Conservation (phyloP, 768 basidiomycete genomes). For the Lactifluus pinguis region DNA sequence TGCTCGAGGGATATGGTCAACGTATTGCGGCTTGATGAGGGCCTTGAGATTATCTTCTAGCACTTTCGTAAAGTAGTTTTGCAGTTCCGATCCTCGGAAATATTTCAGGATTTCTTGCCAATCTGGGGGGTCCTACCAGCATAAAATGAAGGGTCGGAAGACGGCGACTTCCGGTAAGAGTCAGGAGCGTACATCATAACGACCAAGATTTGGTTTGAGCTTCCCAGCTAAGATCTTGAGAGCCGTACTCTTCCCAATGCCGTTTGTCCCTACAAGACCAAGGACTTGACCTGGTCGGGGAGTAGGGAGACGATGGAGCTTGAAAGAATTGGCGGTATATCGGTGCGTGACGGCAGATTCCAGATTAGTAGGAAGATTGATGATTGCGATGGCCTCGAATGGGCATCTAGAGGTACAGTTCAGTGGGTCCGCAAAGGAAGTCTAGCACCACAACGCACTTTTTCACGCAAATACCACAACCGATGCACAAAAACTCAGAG, state of each 20-base stretch:
- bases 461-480: constrained; percentile 99
- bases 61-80: constrained; percentile 99
- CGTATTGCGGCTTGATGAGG: constrained; percentile 98
- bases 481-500: constrained; percentile 97
- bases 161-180: not conserved
- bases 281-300: constrained; percentile 96
- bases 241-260: constrained; percentile 98
- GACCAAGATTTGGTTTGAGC: constrained; percentile 93
- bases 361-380: constrained; percentile 96
- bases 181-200: constrained; percentile 68
- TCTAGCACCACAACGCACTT: constrained; percentile 50
- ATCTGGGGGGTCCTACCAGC: constrained; percentile 82
- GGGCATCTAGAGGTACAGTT: constrained; percentile 60
- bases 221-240: constrained; percentile 95
- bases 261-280: constrained; percentile 98
- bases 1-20: constrained; percentile 95
- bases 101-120: constrained; percentile 99
- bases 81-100: constrained; percentile 96
- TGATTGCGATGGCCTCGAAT: constrained; percentile 98
- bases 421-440: not conserved
- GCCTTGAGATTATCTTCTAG: constrained; percentile 98
- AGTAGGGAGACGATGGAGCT: constrained; percentile 94
- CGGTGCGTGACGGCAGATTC: constrained; percentile 95
- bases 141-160: constrained; percentile 1
- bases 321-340: constrained; percentile 98